A percentile compares a stretch with the other conserved stretches of the same genome.
These are phyloP conservation scores for Guyanaporus albipodus DNA, from an alignment of 768 basidiomycete species.

Conservation along the genomic window DNA sequence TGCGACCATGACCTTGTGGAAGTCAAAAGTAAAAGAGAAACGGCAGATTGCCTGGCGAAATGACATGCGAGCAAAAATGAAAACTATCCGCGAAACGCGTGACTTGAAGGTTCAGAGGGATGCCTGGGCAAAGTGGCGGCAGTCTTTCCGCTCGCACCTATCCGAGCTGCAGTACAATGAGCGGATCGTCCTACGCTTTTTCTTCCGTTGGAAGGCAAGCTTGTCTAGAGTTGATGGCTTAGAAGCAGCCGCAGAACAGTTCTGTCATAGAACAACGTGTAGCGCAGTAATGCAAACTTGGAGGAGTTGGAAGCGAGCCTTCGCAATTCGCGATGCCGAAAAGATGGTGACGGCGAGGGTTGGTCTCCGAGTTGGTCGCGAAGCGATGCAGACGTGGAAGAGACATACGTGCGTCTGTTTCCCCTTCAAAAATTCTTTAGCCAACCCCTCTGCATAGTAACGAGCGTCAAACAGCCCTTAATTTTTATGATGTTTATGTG, in stretches of 20 bases:
- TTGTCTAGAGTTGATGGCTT: slow-evolving; percentile 40
- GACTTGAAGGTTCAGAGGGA: slow-evolving; percentile 52
- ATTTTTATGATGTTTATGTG: slow-evolving; percentile 39
- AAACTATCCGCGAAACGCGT: slow-evolving; percentile 50
- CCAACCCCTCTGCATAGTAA: slow-evolving; percentile 34
- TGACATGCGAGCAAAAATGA: slow-evolving; percentile 72
- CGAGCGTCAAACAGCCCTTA: slow-evolving; percentile 40
- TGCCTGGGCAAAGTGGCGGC: slow-evolving; percentile 67
- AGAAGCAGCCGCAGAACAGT: slow-evolving; percentile 48
- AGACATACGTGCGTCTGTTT: slow-evolving; percentile 45
- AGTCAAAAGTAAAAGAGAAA: slow-evolving; percentile 46
- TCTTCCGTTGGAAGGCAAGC: slow-evolving; percentile 51
- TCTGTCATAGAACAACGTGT: slow-evolving; percentile 37
- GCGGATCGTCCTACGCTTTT: slow-evolving; percentile 41
- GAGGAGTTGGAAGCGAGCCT: slow-evolving; percentile 53
- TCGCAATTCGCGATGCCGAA: slow-evolving; percentile 44
- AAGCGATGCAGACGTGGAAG: slow-evolving; percentile 55
- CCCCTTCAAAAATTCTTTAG: background rate
- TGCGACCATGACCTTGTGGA: slow-evolving; percentile 50
- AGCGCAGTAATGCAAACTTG: slow-evolving; percentile 42
- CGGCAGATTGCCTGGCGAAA: slow-evolving; percentile 58
- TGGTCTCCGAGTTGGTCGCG: slow-evolving; percentile 45
- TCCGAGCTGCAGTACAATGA: slow-evolving; percentile 50
- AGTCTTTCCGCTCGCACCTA: slow-evolving; percentile 46
- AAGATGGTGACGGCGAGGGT: slow-evolving; percentile 41